Base-by-base conservation (phyloP, 73 alveolate genomes). In the Paramecium bursaria region DNA sequence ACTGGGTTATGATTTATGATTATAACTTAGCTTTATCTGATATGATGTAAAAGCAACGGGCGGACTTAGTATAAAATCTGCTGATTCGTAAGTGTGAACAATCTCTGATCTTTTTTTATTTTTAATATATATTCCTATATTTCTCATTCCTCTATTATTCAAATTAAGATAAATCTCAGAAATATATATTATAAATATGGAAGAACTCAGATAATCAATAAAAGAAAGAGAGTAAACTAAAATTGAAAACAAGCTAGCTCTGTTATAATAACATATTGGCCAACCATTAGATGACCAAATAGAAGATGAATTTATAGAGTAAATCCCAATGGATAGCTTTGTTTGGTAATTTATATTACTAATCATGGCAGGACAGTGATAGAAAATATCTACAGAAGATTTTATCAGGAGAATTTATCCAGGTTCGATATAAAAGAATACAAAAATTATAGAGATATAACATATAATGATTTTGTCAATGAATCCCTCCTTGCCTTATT, bases 171-270 rank as follows among this genome's bases (percentile, higher is more conserved):
- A n/a, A n/a, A n/a, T n/a, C n/a, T n/a, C n/a, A n/a, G n/a, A n/a
- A n/a, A n/a, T n/a, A n/a, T n/a, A n/a, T n/a, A n/a, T 44, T 9
- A 39, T 42, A 9, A 19, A 9, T 21, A 67, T 67, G 82, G 57
- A 67, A 35, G 54, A 67, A 57, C 10, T 67, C 6, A 67, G 82
- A 67, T 15, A 67, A 35, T 67, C 82, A 15, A 67, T 67, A 21
- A 67, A 25, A 4, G 44, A 67, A 42, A 2, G 35, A 42, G 82
- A 67, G 27, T 53, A 67, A 35, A 23, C 19, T n/a, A 67, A 67
- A 46, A 67, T 67, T 35, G 44, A 35, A 19, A 67, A 31, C 14
- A 67, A 67, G 50, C 22, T 33, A 42, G 44, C 53, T 11, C 50
- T 67, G 44, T 67, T 67, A 13, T 39, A 35, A 19, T 67, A 67